Conservation (phyloP, 345 rosid genomes). For the Eucalyptus albens region DNA sequence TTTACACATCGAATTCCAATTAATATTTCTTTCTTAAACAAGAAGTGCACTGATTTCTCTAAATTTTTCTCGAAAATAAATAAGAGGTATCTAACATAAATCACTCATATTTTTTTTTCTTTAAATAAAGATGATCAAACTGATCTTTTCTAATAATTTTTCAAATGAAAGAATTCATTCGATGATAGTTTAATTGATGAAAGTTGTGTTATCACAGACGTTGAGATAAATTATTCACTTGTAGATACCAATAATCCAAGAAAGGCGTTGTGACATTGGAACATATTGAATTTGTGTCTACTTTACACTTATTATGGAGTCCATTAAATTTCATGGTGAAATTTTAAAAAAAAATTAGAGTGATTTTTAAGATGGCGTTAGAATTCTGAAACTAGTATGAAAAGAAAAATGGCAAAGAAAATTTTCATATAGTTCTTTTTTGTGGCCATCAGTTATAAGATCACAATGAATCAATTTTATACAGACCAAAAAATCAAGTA, state of each 20-base stretch:
- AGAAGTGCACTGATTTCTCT: accelerated
- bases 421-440: no score
- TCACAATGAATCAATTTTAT: no score
- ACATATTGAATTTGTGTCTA: not conserved
- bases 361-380: no score
- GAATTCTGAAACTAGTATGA: no score
- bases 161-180: not conserved
- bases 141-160: not conserved
- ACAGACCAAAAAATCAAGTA: no score
- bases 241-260: not conserved
- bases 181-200: no score
- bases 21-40: no score
- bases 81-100: no score
- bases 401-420: no score
- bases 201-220: accelerated
- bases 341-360: no score
- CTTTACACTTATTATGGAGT: not conserved
- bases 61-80: accelerated
- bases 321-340: not conserved
- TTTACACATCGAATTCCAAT: not conserved
- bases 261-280: not conserved
- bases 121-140: not conserved
- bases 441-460: no score
- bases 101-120: no score
- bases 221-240: not conserved